A percentile compares a stretch with the other conserved stretches of the same genome.
phyloP scores from a whole-genome alignment of 140 eudicot species.

The Eryngium alpinum region DNA sequence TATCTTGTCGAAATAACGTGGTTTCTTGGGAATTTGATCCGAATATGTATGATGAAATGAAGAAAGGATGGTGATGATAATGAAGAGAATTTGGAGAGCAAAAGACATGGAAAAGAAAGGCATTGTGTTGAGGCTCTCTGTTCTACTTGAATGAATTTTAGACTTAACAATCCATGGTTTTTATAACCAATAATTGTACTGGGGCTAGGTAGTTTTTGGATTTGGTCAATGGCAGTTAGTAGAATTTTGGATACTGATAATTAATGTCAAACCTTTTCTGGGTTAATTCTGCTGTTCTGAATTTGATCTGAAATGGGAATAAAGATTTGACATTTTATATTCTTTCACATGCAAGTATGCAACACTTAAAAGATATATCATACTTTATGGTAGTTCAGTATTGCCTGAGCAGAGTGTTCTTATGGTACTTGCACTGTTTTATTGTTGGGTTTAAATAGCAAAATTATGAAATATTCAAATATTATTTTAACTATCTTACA shows the following conservation, averaged over 20 bases:
- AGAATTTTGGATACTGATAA: not conserved
- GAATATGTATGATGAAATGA: conserved; percentile 4
- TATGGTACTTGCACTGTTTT: no score
- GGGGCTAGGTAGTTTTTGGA: not conserved
- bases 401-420: no score
- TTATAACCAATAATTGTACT: no score
- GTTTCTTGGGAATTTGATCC: not conserved
- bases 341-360: no score
- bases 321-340: no score
- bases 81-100: not conserved
- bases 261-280: not conserved
- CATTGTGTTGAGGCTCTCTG: not conserved
- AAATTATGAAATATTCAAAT: no score
- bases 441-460: no score
- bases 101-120: not conserved
- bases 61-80: conserved; percentile 19
- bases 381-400: no score
- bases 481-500: no score
- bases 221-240: not conserved
- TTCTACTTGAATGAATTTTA: not conserved
- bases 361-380: no score
- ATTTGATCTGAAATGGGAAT: no score
- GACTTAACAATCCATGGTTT: no score
- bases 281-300: not conserved
- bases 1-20: conserved; percentile 38